These are phyloP conservation scores for Tricladium varicosporioides DNA, from an alignment of 2,329 filamentous ascomycete genomes.

Conservation along the genomic window DNA sequence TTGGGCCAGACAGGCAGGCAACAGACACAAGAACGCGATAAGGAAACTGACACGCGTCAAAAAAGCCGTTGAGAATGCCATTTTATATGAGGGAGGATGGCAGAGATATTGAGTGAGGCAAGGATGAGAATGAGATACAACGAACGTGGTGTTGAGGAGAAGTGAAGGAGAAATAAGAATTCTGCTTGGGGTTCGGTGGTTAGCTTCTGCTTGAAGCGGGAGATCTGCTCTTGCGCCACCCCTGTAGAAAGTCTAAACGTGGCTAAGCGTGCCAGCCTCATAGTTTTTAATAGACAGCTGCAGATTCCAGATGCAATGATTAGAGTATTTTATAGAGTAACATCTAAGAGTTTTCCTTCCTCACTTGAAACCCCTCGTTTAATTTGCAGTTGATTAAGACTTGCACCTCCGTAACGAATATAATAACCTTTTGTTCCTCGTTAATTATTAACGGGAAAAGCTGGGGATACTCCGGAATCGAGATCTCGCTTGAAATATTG, in stretches of 20 bases:
- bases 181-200: neutral
- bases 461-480: neutral
- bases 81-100: neutral
- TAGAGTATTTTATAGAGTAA: too few species aligned
- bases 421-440: too few species aligned
- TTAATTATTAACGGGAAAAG: too few species aligned
- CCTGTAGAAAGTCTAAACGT: neutral
- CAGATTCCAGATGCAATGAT: neutral
- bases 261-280: neutral
- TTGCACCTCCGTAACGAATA: neutral
- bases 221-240: neutral
- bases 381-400: neutral
- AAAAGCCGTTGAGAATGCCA: neutral
- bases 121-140: neutral
- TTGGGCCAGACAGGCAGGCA: neutral
- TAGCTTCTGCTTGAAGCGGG: neutral
- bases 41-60: neutral
- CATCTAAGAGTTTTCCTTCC: too few species aligned
- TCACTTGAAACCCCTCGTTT: neutral
- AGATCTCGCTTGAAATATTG: neutral
- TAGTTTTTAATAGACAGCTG: neutral
- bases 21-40: slow-evolving; percentile 1
- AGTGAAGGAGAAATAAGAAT: neutral
- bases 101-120: neutral
- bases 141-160: neutral